These are phyloP conservation scores for Polygonum aviculare DNA, from an alignment of 148 eudicot genomes.

Conservation along the genomic window DNA sequence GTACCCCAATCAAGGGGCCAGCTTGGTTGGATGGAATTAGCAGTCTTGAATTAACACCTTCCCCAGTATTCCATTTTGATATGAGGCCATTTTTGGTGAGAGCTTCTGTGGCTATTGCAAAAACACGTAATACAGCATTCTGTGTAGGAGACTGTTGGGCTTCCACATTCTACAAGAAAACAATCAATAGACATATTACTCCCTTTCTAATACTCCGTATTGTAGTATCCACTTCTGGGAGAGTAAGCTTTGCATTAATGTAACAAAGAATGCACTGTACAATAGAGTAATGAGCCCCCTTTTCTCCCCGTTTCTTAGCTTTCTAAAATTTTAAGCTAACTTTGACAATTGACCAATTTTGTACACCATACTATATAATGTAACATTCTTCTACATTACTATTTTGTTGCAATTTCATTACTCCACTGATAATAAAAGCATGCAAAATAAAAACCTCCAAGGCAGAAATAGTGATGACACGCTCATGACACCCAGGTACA, in stretches of 20 bases:
- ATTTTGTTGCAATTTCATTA: background rate
- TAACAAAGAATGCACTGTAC: background rate
- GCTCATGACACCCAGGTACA: slow-evolving; percentile 23
- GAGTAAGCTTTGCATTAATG: background rate
- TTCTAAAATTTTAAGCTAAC: background rate
- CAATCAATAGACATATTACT: background rate
- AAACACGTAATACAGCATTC: slow-evolving; percentile 38
- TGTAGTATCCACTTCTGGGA: background rate
- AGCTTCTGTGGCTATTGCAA: slow-evolving; percentile 22
- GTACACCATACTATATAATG: background rate
- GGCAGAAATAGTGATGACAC: slow-evolving; percentile 33
- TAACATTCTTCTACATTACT: background rate
- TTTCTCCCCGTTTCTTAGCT: background rate
- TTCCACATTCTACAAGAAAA: slow-evolving; percentile 26
- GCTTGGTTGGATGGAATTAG: slow-evolving; percentile 27
- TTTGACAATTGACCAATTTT: background rate
- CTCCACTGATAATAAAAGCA: background rate
- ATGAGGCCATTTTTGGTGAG: slow-evolving; percentile 13
- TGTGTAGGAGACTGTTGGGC: slow-evolving; percentile 39
- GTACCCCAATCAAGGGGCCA: slow-evolving; percentile 21
- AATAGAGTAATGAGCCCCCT: background rate
- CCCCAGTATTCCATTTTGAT: slow-evolving; percentile 12
- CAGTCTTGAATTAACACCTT: slow-evolving; percentile 30
- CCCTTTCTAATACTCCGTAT: background rate
- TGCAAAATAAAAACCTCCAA: slow-evolving; percentile 30